These are phyloP conservation scores for Fraxinus xanthoxyloides DNA, from an alignment of 305 asterid genomes.

Conservation along the genomic window DNA sequence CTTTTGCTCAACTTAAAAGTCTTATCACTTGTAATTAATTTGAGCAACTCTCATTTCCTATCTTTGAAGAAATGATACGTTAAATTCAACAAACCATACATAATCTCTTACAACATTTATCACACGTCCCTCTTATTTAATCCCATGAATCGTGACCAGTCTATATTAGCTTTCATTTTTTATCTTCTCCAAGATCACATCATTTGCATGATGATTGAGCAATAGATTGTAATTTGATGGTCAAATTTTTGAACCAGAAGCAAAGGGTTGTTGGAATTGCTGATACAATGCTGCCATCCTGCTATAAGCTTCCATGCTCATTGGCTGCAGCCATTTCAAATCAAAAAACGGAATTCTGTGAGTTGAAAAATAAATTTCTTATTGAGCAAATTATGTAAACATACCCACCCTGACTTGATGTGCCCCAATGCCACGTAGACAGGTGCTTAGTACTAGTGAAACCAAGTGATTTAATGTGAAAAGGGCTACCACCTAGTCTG, in stretches of 20 bases:
- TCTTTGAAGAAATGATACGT: background rate
- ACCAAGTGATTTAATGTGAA: too few relatives aligned
- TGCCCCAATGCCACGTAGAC: too few relatives aligned
- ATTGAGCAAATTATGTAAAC: too few relatives aligned
- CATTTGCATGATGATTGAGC: background rate
- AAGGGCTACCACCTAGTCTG: too few relatives aligned
- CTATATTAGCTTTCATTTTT: background rate
- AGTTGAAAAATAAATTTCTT: too few relatives aligned
- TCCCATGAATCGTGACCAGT: background rate
- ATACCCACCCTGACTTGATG: too few relatives aligned
- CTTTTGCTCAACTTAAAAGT: too few relatives aligned
- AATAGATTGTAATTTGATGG: background rate
- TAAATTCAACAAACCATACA: background rate
- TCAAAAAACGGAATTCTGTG: background rate
- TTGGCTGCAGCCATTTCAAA: conserved; percentile 43
- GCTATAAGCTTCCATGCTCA: conserved; percentile 51
- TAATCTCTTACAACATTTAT: background rate
- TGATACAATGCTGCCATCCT: conserved; percentile 70
- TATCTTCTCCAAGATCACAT: background rate
- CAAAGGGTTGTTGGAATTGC: conserved; percentile 48
- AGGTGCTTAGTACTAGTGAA: too few relatives aligned
- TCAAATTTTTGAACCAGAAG: conserved; percentile 31
- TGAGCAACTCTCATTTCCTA: background rate
- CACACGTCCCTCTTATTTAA: background rate
- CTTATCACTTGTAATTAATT: background rate